phyloP scores from a whole-genome alignment of 164 flowering plant species.

The Vitis amurensis region DNA sequence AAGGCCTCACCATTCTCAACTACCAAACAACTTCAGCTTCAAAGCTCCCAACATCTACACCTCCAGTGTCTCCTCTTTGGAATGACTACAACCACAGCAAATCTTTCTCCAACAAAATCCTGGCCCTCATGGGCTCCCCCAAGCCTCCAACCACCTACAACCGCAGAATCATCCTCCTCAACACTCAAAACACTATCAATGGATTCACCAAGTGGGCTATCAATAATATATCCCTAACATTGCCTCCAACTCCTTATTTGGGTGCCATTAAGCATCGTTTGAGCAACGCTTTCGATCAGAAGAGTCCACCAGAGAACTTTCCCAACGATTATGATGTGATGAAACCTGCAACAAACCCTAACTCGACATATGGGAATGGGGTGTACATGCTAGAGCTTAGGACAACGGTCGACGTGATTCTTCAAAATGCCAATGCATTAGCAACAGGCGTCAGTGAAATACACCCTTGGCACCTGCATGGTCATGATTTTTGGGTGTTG shows the following conservation, averaged over 20 bases:
- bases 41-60: slow-evolving; percentile 50
- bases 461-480: slow-evolving; percentile 97
- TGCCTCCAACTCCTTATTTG: slow-evolving; percentile 82
- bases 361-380: slow-evolving; percentile 49
- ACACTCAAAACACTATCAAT: slow-evolving; percentile 73
- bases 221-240: slow-evolving; percentile 66
- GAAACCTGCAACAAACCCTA: slow-evolving; percentile 54
- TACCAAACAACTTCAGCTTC: slow-evolving; percentile 54
- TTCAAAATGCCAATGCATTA: slow-evolving; percentile 80
- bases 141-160: slow-evolving; percentile 45
- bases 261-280: slow-evolving; percentile 58
- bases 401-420: slow-evolving; percentile 65
- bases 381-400: slow-evolving; percentile 47
- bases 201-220: slow-evolving; percentile 83
- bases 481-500: slow-evolving; percentile 93
- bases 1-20: slow-evolving; percentile 67
- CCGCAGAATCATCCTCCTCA: slow-evolving; percentile 66
- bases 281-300: slow-evolving; percentile 35
- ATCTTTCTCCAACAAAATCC: slow-evolving; percentile 45
- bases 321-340: slow-evolving; percentile 44
- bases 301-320: slow-evolving; percentile 53
- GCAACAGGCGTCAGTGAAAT: slow-evolving; percentile 55
- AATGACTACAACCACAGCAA: slow-evolving; percentile 57
- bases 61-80: slow-evolving; percentile 74
- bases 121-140: slow-evolving; percentile 44